Percentiles rank a stretch among this genome's conserved stretches.
Evolutionary conservation across 441 rosid species (phyloP).

Genomic region (Macaranga tanarius): DNA sequence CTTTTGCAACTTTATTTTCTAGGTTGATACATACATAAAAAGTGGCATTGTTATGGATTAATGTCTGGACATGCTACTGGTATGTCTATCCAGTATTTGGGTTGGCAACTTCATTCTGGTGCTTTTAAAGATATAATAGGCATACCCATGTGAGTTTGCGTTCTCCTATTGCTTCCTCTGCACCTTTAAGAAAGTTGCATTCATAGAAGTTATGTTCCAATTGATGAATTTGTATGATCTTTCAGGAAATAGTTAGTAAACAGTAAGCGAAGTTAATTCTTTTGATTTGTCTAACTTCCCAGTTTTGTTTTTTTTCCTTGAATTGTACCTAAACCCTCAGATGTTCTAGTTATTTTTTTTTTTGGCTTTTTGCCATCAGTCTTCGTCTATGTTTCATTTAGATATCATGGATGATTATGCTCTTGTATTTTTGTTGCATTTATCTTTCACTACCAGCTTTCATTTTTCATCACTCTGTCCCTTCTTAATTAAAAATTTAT

Average conservation of each 20-base stretch:
- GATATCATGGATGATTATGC: not conserved
- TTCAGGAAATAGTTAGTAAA: not conserved
- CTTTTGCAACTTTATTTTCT: slow-evolving; percentile 12
- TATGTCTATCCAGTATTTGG: slow-evolving; percentile 72
- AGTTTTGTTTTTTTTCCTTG: not conserved
- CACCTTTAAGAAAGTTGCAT: not conserved
- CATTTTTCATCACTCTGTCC: not conserved
- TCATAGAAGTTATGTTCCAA: not conserved
- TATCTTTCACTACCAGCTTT: not conserved
- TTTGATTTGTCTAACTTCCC: not conserved
- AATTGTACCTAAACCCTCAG: not conserved
- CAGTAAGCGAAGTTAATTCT: not conserved
- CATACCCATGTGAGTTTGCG: slow-evolving; percentile 64
- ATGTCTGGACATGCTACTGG: slow-evolving; percentile 75
- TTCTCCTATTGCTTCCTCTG: slow-evolving; percentile 6
- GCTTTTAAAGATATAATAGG: slow-evolving; percentile 54
- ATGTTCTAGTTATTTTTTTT: not conserved
- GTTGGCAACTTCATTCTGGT: slow-evolving; percentile 64
- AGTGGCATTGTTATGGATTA: slow-evolving; percentile 79
- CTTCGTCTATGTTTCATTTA: not conserved
- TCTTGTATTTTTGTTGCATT: not conserved
- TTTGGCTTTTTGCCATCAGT: not conserved
- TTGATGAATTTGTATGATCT: not conserved
- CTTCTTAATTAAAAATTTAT: not conserved
- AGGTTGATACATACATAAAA: slow-evolving; percentile 61